Base-by-base conservation (phyloP, 768 basidiomycete genomes). In the Amanita brunnescens region DNA sequence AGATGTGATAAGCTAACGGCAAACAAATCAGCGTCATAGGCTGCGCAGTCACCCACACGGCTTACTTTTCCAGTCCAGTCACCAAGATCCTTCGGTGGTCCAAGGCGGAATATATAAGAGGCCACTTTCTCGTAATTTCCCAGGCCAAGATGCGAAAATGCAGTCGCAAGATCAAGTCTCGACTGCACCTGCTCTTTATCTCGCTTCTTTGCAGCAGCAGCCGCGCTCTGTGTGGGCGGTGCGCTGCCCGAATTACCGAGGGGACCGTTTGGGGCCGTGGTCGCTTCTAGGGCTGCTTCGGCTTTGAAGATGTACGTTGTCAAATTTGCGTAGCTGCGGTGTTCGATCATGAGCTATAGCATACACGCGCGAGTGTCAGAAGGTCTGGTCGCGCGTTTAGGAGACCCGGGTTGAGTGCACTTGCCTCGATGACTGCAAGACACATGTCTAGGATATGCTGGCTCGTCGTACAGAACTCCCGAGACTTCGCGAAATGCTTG, bases 381-480 rank as follows among this genome's bases (percentile, higher is more conserved):
- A 32, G 18, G 20, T 54, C n/a, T 45, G 48, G 8, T 21, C n/a
- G 18, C 39, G 45, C 12, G 32, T 32, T 50, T n/a, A n/a, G n/a
- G n/a, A n/a, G n/a, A 29, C 5, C 30, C 26, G 48, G 5, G 52
- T 21, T 43, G 33, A 34, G 41, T 44, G 18, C 24, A 58, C 66
- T 6, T 58, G 87, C 89, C 76, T 91, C 88, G 2, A 91, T 71
- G 13, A 90, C 80, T 2, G 85, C 84, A 41, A 91, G 69, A 66
- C 87, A 92, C 83, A 93, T 91, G 51, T 97, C 95, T 2, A 97
- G 76, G n/a, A 95, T 82, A 57, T 97, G 93, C 58, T 87, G 83
- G 51, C 85, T 85, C 8, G 91, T 90, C 12, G 91, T 85, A 64
- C 92, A 93, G 67, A 82, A 96, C 63, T 98, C 95, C 52, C 94